phyloP scores from a whole-genome alignment of 257 asterid genomes.

The Solanum sejunctum region DNA sequence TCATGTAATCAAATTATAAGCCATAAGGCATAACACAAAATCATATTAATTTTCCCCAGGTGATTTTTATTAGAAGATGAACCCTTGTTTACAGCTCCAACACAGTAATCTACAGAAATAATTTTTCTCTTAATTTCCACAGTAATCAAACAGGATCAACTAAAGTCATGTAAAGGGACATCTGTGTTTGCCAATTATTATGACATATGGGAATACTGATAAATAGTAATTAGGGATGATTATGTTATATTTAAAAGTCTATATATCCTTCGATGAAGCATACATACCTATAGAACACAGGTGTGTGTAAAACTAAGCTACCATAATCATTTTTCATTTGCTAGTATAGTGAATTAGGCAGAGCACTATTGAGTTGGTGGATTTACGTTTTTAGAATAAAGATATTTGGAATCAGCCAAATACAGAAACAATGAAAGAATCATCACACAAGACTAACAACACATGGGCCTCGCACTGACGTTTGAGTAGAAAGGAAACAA shows the following conservation, averaged over 20 bases:
- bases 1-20: not conserved
- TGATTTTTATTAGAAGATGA: not conserved
- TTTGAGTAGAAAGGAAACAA: not conserved
- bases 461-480: not conserved
- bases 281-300: not conserved
- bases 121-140: not conserved
- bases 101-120: not conserved
- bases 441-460: not conserved
- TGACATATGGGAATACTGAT: not conserved
- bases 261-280: not conserved
- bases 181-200: not conserved
- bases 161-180: not conserved
- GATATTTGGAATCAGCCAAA: not conserved
- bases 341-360: not conserved
- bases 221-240: not conserved
- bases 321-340: not conserved
- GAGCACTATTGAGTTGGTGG: not conserved
- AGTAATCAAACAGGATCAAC: not conserved
- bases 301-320: not conserved
- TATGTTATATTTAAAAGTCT: not conserved
- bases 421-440: not conserved
- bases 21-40: not conserved
- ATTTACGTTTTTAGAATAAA: not conserved
- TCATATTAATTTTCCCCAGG: not conserved
- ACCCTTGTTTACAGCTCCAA: not conserved